phyloP scores from a whole-genome alignment of 495 filamentous ascomycete species.

The Daldinia loculata region DNA sequence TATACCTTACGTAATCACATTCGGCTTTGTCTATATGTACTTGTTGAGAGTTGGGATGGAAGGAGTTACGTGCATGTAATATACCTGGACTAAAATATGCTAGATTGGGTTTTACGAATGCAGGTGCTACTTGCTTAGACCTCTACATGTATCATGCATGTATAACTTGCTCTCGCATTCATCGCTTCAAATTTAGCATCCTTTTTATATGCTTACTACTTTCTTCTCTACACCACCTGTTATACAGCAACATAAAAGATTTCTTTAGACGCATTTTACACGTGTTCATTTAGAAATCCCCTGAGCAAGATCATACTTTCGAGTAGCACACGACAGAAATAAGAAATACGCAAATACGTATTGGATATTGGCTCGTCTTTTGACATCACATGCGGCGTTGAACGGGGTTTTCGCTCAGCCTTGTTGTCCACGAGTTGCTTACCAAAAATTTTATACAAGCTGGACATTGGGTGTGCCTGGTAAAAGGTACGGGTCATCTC shows the following conservation, averaged over 20 bases:
- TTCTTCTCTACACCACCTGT: not conserved
- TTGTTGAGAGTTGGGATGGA: not conserved
- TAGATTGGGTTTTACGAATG: not conserved
- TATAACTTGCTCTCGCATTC: not conserved
- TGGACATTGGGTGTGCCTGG: conserved; percentile 14
- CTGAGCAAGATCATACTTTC: conserved; percentile 9
- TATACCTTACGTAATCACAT: not conserved
- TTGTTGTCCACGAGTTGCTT: conserved; percentile 36
- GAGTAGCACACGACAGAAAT: conserved; percentile 25
- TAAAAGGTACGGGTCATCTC: conserved; percentile 32
- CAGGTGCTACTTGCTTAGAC: not conserved
- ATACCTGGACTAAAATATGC: not conserved
- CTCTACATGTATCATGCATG: not conserved
- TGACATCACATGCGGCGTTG: conserved; percentile 33
- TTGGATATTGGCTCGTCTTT: conserved; percentile 31
- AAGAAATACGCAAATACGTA: not conserved
- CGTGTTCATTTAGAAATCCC: conserved; percentile 4
- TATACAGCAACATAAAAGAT: conserved; percentile 14
- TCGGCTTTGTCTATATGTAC: not conserved
- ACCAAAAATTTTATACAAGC: conserved; percentile 17
- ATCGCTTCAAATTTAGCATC: not conserved
- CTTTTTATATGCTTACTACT: not conserved
- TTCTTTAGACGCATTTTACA: conserved; percentile 12
- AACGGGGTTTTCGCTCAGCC: conserved; percentile 31
- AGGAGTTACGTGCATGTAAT: not conserved